Evolutionary conservation across 768 basidiomycete species (phyloP).

Genomic region (Austroboletus festivus): DNA sequence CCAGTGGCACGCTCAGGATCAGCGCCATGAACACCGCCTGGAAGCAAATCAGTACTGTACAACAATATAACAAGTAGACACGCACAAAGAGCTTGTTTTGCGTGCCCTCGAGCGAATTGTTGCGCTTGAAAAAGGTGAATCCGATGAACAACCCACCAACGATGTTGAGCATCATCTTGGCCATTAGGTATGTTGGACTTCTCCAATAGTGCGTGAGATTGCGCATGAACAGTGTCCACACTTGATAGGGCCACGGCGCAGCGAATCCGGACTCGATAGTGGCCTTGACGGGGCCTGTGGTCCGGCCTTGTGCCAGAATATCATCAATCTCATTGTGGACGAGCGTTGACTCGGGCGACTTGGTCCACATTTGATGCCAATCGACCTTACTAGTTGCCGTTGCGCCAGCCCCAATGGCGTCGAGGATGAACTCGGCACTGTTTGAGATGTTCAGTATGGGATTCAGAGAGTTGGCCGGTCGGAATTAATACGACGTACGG

Average conservation of each 20-base stretch:
- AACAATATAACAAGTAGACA: conserved; percentile 7
- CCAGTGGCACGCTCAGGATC: conserved; percentile 48
- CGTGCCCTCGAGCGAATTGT: conserved; percentile 52
- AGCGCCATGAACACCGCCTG: conserved; percentile 57
- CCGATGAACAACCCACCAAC: conserved; percentile 54
- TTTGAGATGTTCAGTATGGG: conserved; percentile 37
- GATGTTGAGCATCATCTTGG: conserved; percentile 55
- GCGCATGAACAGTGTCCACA: conserved; percentile 42
- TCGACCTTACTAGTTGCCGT: conserved; percentile 51
- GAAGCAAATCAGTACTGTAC: neutral
- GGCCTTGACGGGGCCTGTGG: conserved; percentile 36
- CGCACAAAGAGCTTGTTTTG: conserved; percentile 67
- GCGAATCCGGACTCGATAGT: conserved; percentile 46
- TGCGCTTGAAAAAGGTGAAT: conserved; percentile 61
- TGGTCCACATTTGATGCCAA: conserved; percentile 63
- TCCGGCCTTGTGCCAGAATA: conserved; percentile 49
- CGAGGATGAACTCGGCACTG: conserved; percentile 64
- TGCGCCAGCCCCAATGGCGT: conserved; percentile 73
- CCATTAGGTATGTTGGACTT: conserved; percentile 56
- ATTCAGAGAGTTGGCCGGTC: no score
- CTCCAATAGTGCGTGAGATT: conserved; percentile 50
- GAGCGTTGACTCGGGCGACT: conserved; percentile 43
- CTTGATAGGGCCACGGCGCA: conserved; percentile 51
- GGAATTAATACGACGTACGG: conserved; percentile 43
- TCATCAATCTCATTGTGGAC: conserved; percentile 39